Base-by-base conservation (phyloP, 177 flowering plant species). In the Vitis hybrid region DNA sequence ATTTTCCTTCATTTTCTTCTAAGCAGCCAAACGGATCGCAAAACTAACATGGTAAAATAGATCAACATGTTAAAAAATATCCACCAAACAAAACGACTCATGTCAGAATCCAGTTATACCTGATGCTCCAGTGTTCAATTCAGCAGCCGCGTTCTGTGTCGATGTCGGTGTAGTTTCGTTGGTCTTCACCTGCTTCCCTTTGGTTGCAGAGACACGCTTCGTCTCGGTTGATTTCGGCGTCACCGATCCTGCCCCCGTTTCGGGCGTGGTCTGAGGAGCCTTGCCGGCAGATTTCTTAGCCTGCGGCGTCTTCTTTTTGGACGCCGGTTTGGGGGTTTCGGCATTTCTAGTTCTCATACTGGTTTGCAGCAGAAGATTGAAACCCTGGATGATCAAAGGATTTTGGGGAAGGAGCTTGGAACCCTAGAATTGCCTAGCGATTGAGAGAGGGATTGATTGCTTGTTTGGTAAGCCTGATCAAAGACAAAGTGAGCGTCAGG, bases 301-400 rank as follows among this genome's bases (percentile, higher is more conserved):
- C 69, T 76, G 79, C 30, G 80, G 76, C 13, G 83, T 80, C 65
- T 64, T 83, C 72, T 74, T 80, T 7, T 35, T 10, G 30, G 76
- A 9, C 32, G 67, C 61, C 13, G 82, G 18, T 72, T 77, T 74
- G 21, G 79, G 59, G 5, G 69, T 20, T 2, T 55, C 74, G 2
- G 69, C 48, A 51, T 73, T 81, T 21, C 81, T 77, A 66, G 74
- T 78, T 54, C 70, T 81, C 84, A 81, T 81, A 35, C 46, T 27
- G 58, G 3, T 27, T 21, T 15, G 18, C 11, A 15, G n/a, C 35
- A 35, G 30, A 30, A 21, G 30, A 20, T 61, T 12, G 14, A 61
- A 10, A 27, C 49, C 64, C 15, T 21, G 41, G 7, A 61, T 21
- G 64, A 61, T 15, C 64, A n/a, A 9, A 17, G 15, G 11, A 41